These are phyloP conservation scores for Purpureocillium lavendulum DNA, from an alignment of 2,329 filamentous ascomycete genomes.

Conservation along the genomic window DNA sequence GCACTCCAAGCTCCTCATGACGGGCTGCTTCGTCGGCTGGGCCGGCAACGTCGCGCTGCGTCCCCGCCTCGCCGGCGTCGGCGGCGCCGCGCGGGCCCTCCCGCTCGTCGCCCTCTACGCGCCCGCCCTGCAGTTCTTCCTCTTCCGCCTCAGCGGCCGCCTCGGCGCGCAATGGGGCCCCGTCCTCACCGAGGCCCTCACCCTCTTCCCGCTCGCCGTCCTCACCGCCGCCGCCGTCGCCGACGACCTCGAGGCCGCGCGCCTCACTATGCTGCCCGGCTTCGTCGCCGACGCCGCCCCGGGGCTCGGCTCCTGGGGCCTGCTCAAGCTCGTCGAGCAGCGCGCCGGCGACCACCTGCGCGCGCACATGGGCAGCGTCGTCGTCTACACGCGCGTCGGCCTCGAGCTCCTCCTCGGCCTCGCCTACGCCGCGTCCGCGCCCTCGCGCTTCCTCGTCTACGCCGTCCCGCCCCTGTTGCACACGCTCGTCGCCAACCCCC, in stretches of 20 bases:
- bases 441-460: conserved; percentile 59
- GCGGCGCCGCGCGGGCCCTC: conserved; percentile 45
- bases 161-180: conserved; percentile 68
- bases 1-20: conserved; percentile 59
- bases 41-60: conserved; percentile 52
- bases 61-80: conserved; percentile 35
- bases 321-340: conserved; percentile 48
- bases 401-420: conserved; percentile 61
- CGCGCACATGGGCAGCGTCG: conserved; percentile 48
- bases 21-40: conserved; percentile 64
- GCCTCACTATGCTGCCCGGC: conserved; percentile 45
- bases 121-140: conserved; percentile 61
- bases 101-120: conserved; percentile 70
- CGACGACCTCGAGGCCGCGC: conserved; percentile 53
- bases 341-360: conserved; percentile 31
- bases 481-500: conserved; percentile 63
- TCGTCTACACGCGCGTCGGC: conserved; percentile 62
- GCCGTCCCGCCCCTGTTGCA: conserved; percentile 67
- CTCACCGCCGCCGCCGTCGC: conserved; percentile 57
- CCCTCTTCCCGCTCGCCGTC: conserved; percentile 61
- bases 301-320: conserved; percentile 56
- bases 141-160: conserved; percentile 57
- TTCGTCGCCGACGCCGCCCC: conserved; percentile 56
- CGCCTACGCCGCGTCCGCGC: conserved; percentile 57
- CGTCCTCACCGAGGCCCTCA: conserved; percentile 62